A percentile compares a stretch with the other conserved stretches of the same genome.
Evolutionary conservation across 805 yeast genomes (phyloP).

Genomic region (Blastobotrys muscicola): DNA sequence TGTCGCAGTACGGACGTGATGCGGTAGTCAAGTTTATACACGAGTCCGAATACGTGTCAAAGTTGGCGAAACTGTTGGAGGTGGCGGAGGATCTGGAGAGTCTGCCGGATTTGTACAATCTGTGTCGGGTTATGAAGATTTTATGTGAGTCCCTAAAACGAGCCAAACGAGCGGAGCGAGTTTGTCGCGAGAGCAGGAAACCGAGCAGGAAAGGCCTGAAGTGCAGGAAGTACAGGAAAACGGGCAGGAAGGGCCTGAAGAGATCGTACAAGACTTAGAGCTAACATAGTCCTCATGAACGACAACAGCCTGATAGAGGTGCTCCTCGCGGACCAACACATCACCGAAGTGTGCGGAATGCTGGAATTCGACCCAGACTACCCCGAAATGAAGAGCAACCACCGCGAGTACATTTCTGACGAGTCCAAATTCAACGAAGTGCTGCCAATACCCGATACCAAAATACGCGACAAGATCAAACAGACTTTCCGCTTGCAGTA

Average conservation of each 20-base stretch:
- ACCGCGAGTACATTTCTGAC: conserved; percentile 52
- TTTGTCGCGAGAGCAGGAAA: too few relatives aligned
- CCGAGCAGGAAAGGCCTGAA: too few relatives aligned
- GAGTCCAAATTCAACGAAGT: conserved; percentile 62
- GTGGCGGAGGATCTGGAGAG: conserved; percentile 45
- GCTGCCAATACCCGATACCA: conserved; percentile 46
- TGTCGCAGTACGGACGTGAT: conserved; percentile 53
- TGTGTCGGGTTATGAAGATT: conserved; percentile 68
- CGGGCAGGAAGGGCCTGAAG: too few relatives aligned
- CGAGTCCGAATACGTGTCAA: conserved; percentile 42
- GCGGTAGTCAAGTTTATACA: conserved; percentile 48
- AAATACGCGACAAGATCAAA: conserved; percentile 47
- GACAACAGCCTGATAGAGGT: conserved; percentile 53
- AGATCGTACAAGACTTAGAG: too few relatives aligned
- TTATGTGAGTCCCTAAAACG: conserved; percentile 12
- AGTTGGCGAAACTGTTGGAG: conserved; percentile 44
- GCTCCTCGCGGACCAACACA: conserved; percentile 43
- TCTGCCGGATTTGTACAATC: conserved; percentile 47
- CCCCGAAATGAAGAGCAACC: conserved; percentile 71
- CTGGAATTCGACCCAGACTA: conserved; percentile 62
- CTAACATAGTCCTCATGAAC: conserved; percentile 39
- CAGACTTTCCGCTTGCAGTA: conserved; percentile 72
- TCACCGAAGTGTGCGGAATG: conserved; percentile 54
- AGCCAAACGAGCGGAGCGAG: too few relatives aligned
- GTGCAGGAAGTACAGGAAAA: too few relatives aligned